Conservation (phyloP, 768 basidiomycete genomes). For the Lactifluus volemus region DNA sequence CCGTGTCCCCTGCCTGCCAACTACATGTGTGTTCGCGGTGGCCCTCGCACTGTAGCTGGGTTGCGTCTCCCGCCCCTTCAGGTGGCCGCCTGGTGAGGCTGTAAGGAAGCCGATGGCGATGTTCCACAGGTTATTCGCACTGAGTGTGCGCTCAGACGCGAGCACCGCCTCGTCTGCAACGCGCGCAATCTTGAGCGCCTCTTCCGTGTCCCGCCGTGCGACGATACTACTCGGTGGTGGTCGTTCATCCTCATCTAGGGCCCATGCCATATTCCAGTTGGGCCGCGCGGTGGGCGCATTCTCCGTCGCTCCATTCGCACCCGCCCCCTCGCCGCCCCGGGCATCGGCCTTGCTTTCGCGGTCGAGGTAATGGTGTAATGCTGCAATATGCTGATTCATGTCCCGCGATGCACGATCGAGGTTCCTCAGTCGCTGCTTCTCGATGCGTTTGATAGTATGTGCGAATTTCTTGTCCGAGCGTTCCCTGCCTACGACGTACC, state of each 20-base stretch:
- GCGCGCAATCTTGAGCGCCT: conserved; percentile 63
- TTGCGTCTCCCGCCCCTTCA: background rate
- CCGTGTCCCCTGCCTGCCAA: background rate
- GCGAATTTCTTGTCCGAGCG: conserved; percentile 63
- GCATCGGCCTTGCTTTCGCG: conserved; percentile 23
- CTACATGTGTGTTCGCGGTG: background rate
- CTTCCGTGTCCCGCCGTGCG: conserved; percentile 76
- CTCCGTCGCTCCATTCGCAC: conserved; percentile 19
- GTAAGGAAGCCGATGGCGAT: conserved; percentile 58
- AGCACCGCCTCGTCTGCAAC: conserved; percentile 62
- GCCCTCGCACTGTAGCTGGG: background rate
- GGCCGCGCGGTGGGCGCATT: conserved; percentile 34
- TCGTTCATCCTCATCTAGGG: conserved; percentile 63
- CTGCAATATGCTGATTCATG: conserved; percentile 42
- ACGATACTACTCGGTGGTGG: conserved; percentile 92
- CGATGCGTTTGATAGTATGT: conserved; percentile 45
- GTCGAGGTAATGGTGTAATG: conserved; percentile 34
- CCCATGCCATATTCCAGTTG: conserved; percentile 81
- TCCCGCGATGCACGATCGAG: conserved; percentile 58
- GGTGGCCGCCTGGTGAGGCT: conserved; percentile 36
- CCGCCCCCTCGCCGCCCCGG: conserved; percentile 12
- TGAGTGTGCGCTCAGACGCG: conserved; percentile 48
- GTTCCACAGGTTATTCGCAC: conserved; percentile 67
- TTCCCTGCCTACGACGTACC: conserved; percentile 60
- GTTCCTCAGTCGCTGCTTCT: conserved; percentile 58